phyloP scores from a whole-genome alignment of 148 eudicot species.

The Arbutus unedo region DNA sequence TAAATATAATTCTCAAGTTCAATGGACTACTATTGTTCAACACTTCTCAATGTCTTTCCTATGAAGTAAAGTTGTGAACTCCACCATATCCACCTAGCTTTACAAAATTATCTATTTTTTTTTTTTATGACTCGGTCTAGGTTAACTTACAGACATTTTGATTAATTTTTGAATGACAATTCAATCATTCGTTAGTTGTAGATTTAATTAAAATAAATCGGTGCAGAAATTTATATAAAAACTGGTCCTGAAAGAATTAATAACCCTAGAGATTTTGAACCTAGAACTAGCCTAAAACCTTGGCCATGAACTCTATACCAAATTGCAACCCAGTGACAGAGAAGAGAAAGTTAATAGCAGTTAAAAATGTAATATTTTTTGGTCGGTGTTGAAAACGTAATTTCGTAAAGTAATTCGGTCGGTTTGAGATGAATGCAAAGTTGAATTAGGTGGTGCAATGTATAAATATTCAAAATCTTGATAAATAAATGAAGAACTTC shows the following conservation, averaged over 20 bases:
- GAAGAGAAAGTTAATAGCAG: neutral
- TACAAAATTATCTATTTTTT: neutral
- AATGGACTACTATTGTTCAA: neutral
- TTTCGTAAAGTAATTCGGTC: neutral
- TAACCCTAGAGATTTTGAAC: too few relatives aligned
- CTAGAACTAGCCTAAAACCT: too few relatives aligned
- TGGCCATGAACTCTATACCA: neutral
- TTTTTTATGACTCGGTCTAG: too few relatives aligned
- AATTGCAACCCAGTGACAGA: neutral
- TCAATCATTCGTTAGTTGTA: too few relatives aligned
- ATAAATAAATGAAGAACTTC: neutral
- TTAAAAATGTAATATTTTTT: neutral
- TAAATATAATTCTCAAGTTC: neutral
- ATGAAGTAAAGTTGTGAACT: constrained; percentile 16
- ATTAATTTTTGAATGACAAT: too few relatives aligned
- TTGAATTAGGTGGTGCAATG: neutral
- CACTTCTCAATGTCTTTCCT: constrained; percentile 9
- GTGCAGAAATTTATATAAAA: too few relatives aligned
- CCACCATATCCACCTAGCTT: neutral
- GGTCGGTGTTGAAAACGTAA: neutral
- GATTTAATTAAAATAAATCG: too few relatives aligned
- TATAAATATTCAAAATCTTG: neutral
- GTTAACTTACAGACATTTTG: too few relatives aligned
- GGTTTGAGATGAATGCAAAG: neutral
- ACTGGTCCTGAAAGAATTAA: too few relatives aligned